Evolutionary conservation across 2,329 filamentous ascomycete genomes (phyloP).

Genomic region (Clathrospora elynae): DNA sequence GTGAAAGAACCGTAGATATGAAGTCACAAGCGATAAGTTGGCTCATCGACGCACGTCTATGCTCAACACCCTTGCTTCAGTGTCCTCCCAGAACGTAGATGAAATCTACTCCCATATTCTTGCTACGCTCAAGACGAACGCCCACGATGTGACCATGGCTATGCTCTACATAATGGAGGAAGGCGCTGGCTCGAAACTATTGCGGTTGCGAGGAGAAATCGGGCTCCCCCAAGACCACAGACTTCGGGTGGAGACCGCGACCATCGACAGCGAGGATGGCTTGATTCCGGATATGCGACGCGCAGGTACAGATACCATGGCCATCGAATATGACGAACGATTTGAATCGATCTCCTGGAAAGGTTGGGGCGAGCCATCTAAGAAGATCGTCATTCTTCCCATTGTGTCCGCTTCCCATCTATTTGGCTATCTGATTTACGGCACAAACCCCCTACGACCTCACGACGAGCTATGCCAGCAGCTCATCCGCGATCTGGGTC

Average conservation of each 20-base stretch:
- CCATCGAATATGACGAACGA: slow-evolving; percentile 38
- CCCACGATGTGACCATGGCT: slow-evolving; percentile 38
- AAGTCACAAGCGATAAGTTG: slow-evolving; percentile 41
- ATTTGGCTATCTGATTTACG: slow-evolving; percentile 41
- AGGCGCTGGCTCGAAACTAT: slow-evolving; percentile 6
- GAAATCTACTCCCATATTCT: slow-evolving; percentile 36
- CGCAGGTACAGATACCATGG: slow-evolving; percentile 26
- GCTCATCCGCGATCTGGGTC: slow-evolving; percentile 40
- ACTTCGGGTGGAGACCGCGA: slow-evolving; percentile 30
- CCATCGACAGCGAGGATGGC: slow-evolving; percentile 31
- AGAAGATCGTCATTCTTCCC: slow-evolving; percentile 36
- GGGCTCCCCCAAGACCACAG: slow-evolving; percentile 36
- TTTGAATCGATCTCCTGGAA: slow-evolving; percentile 37
- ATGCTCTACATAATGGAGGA: slow-evolving; percentile 37
- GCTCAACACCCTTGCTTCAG: slow-evolving; percentile 39
- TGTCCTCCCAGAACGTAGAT: slow-evolving; percentile 28
- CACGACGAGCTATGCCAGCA: slow-evolving; percentile 41
- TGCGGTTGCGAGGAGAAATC: slow-evolving; percentile 35
- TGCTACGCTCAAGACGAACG: slow-evolving; percentile 35
- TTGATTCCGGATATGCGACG: slow-evolving; percentile 38
- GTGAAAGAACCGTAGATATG: slow-evolving; percentile 26
- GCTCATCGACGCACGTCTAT: slow-evolving; percentile 40
- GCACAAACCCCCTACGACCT: slow-evolving; percentile 44
- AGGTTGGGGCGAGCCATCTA: slow-evolving; percentile 34
- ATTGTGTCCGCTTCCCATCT: slow-evolving; percentile 29